These are phyloP conservation scores for Alternaria sp. DNA, from an alignment of 2,329 filamentous ascomycete genomes.

Conservation along the genomic window DNA sequence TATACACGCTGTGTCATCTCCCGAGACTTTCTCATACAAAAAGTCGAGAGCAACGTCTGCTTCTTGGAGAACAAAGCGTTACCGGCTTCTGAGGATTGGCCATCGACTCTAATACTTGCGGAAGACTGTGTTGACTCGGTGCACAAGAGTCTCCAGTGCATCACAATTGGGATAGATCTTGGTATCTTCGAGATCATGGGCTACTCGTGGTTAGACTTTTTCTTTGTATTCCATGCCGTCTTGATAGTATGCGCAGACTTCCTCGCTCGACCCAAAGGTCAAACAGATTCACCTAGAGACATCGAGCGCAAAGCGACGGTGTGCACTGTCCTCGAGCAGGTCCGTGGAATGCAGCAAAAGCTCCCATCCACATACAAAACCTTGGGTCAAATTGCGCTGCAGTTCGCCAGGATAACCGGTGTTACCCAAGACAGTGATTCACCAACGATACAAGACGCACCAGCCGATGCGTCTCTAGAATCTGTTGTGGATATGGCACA, in stretches of 20 bases:
- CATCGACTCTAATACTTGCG: conserved; percentile 25
- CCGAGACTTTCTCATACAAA: conserved; percentile 36
- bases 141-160: conserved; percentile 32
- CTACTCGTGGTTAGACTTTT: conserved; percentile 34
- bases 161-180: conserved; percentile 25
- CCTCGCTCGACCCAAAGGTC: conserved; percentile 32
- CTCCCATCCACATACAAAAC: conserved; percentile 34
- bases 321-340: conserved; percentile 26
- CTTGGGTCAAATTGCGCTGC: conserved; percentile 31
- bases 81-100: conserved; percentile 22
- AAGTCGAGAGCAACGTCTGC: conserved; percentile 31
- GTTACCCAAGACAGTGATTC: conserved; percentile 23
- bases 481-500: conserved; percentile 6
- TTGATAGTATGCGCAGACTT: conserved; percentile 41
- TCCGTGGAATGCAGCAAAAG: conserved; percentile 27
- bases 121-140: conserved; percentile 42
- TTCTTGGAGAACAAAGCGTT: conserved; percentile 21
- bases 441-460: not conserved
- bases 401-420: conserved; percentile 37
- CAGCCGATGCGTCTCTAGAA: conserved; percentile 10
- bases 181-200: conserved; percentile 30
- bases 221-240: conserved; percentile 38
- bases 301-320: conserved; percentile 33
- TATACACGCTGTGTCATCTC: conserved; percentile 38
- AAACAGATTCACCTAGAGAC: conserved; percentile 30